Evolutionary conservation across 2,329 filamentous ascomycete genomes (phyloP).

Genomic region (Xylariaceae sp.): DNA sequence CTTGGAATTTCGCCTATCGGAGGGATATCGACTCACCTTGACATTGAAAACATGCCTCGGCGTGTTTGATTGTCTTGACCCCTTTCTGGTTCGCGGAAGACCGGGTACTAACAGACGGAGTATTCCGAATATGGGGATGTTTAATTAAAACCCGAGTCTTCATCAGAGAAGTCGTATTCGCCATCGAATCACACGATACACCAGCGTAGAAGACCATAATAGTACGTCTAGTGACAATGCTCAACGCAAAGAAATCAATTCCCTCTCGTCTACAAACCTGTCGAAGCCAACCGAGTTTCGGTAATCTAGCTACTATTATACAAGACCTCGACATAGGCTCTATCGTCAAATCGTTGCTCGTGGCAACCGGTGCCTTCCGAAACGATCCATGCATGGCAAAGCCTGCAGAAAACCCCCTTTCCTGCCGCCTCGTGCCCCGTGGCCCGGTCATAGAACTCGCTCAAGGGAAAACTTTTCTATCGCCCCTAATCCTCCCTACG

Average conservation of each 20-base stretch:
- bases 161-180: too few species aligned
- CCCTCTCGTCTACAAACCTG: slow-evolving; percentile 8
- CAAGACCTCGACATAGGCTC: slow-evolving; percentile 7
- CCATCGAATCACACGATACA: too few species aligned
- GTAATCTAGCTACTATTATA: slow-evolving; percentile 9
- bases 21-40: too few species aligned
- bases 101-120: too few species aligned
- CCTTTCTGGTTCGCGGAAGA: too few species aligned
- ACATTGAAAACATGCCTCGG: too few species aligned
- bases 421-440: slow-evolving; percentile 11
- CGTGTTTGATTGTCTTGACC: too few species aligned
- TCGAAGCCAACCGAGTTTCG: slow-evolving; percentile 9
- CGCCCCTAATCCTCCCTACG: neutral
- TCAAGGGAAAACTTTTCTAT: slow-evolving; percentile 6
- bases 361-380: slow-evolving; percentile 6
- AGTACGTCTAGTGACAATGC: neutral
- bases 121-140: too few species aligned
- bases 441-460: neutral
- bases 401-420: slow-evolving; percentile 15
- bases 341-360: slow-evolving; percentile 12
- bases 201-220: too few species aligned
- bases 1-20: too few species aligned
- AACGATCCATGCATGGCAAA: slow-evolving; percentile 14
- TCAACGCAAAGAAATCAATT: slow-evolving; percentile 7
- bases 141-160: too few species aligned